Percentiles rank a stretch among this genome's conserved stretches.
These are phyloP conservation scores for Cladosporium sp. DNA, from an alignment of 2,329 filamentous ascomycete genomes.

Conservation along the genomic window DNA sequence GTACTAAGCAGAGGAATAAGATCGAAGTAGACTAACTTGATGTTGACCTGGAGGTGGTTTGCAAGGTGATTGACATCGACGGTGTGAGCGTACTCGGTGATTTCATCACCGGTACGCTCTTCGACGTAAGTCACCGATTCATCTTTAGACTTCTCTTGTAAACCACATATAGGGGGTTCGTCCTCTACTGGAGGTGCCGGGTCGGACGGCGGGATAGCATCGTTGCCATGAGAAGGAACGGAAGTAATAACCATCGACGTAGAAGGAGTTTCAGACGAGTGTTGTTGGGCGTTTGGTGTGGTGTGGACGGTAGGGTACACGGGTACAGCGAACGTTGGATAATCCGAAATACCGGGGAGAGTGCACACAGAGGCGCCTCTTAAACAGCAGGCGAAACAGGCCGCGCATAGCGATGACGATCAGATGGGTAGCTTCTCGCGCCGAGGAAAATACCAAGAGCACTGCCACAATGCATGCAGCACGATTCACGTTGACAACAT, in stretches of 20 bases:
- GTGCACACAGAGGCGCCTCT: conserved; percentile 4
- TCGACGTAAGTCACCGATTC: conserved; percentile 13
- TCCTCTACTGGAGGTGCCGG: conserved; percentile 7
- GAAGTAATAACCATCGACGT: conserved; percentile 12
- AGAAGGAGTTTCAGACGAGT: background rate
- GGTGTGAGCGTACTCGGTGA: conserved; percentile 11
- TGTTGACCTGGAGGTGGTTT: conserved; percentile 2
- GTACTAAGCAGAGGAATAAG: background rate
- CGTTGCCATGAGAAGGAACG: conserved; percentile 9
- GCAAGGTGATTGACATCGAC: conserved; percentile 1
- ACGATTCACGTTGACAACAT: background rate
- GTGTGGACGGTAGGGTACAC: background rate
- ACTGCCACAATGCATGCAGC: conserved; percentile 8
- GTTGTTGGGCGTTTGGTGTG: background rate
- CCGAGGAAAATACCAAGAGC: conserved; percentile 11
- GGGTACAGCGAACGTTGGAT: conserved; percentile 8
- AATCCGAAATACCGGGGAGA: background rate
- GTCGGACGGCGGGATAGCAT: conserved; percentile 1
- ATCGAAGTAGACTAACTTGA: conserved; percentile 3
- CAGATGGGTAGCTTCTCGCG: background rate
- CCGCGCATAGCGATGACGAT: conserved; percentile 1
- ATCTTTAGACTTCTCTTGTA: background rate
- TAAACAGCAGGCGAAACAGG: conserved; percentile 3
- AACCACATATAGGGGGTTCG: conserved; percentile 13
- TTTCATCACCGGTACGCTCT: conserved; percentile 3